phyloP scores from a whole-genome alignment of 352 stramenopile species.

The Hyaloperonospora arabidopsidis region DNA sequence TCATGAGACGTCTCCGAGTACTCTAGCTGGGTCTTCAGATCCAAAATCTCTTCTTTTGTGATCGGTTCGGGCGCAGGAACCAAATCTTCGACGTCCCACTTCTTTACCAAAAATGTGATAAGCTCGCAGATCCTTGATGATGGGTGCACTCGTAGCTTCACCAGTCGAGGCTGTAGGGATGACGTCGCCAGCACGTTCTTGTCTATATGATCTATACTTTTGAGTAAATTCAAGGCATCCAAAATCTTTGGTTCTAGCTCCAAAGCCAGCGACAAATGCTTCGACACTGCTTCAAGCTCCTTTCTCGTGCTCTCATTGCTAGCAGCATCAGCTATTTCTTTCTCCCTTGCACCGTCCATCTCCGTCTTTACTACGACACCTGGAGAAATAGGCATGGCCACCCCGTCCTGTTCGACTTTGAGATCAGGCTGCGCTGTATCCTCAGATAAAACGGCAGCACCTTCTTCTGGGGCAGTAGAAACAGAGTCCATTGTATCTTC shows the following conservation, averaged over 20 bases:
- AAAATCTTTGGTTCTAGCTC: constrained; percentile 38
- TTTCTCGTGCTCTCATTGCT: constrained; percentile 14
- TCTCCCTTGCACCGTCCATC: constrained; percentile 6
- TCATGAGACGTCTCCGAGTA: constrained; percentile 50
- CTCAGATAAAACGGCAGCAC: constrained; percentile 2
- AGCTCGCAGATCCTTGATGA: constrained; percentile 24
- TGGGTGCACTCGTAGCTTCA: constrained; percentile 32
- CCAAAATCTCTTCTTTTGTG: constrained; percentile 46
- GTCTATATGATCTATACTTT: constrained; percentile 26
- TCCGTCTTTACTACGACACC: constrained; percentile 18
- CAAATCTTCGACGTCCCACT: constrained; percentile 42
- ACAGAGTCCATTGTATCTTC: constrained; percentile 20
- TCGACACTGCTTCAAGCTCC: constrained; percentile 33
- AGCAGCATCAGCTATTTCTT: constrained; percentile 5
- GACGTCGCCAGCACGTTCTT: constrained; percentile 29
- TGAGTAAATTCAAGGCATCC: constrained; percentile 26
- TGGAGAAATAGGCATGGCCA: constrained; percentile 1
- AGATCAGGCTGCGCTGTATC: constrained; percentile 15
- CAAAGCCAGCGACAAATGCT: constrained; percentile 26
- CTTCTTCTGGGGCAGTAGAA: constrained; percentile 16
- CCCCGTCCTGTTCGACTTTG: constrained; percentile 15
- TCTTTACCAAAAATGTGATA: constrained; percentile 35
- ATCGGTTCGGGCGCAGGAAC: constrained; percentile 43
- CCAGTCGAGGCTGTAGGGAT: constrained; percentile 28
- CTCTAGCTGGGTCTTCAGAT: constrained; percentile 51